Conservation (phyloP, 768 basidiomycete genomes). For the Hydnomerulius pinastri region DNA sequence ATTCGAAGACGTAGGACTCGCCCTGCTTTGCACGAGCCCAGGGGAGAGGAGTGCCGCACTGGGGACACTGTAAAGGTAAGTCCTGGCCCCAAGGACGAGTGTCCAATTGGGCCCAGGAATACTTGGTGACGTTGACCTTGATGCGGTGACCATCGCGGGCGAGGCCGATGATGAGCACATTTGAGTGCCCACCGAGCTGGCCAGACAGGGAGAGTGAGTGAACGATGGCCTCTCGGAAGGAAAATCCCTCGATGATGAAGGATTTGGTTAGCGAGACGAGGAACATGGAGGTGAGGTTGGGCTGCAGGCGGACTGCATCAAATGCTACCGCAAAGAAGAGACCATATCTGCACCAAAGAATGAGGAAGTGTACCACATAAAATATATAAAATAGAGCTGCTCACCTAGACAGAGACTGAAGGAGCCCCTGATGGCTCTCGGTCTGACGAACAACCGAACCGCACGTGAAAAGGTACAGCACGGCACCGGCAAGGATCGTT, state of each 20-base stretch:
- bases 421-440: no score
- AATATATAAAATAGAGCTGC: no score
- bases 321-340: not conserved
- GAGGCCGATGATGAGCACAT: not conserved
- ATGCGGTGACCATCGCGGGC: not conserved
- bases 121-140: not conserved
- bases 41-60: not conserved
- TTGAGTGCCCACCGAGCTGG: not conserved
- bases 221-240: not conserved
- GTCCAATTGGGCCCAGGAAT: not conserved
- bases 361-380: no score
- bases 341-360: not conserved
- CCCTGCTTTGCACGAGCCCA: not conserved
- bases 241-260: not conserved
- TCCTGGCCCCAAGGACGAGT: not conserved
- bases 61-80: constrained; percentile 1
- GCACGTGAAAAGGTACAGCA: not conserved
- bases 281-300: not conserved
- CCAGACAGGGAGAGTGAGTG: not conserved
- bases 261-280: not conserved
- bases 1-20: not conserved
- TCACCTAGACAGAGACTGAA: no score
- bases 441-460: not conserved
- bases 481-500: not conserved
- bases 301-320: not conserved